Percentiles rank a stretch among this genome's conserved stretches.
phyloP scores from a whole-genome alignment of 1,284 basidiomycete genomes.

The Ustilago cynodontis region DNA sequence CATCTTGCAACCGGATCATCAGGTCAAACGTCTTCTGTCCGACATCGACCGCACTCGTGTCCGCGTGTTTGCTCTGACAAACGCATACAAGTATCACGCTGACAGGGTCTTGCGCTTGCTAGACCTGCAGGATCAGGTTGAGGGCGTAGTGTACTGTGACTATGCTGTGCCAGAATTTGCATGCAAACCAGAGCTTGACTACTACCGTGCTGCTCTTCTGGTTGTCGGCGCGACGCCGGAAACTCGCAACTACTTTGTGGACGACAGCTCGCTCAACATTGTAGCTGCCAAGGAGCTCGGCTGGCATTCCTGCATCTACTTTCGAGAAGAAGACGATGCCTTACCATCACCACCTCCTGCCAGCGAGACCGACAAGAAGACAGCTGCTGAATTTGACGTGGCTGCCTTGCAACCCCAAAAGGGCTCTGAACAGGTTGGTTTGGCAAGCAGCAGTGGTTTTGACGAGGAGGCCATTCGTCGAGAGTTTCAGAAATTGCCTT shows the following conservation, averaged over 20 bases:
- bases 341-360: constrained; percentile 10
- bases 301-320: constrained; percentile 64
- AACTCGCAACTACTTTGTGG: constrained; percentile 63
- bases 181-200: constrained; percentile 81
- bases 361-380: constrained; percentile 22
- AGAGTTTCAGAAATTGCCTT: constrained; percentile 45
- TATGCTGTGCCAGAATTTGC: constrained; percentile 78
- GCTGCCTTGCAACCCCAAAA: constrained; percentile 15
- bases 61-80: constrained; percentile 72
- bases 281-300: constrained; percentile 61
- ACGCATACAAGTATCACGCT: constrained; percentile 78
- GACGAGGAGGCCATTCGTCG: constrained; percentile 47
- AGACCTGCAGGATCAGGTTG: constrained; percentile 80
- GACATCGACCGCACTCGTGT: constrained; percentile 83
- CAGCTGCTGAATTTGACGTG: constrained; percentile 31
- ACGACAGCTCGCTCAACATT: constrained; percentile 66
- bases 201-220: constrained; percentile 57
- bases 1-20: constrained; percentile 79
- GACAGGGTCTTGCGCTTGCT: constrained; percentile 82
- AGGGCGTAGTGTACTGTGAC: constrained; percentile 85
- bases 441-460: constrained; percentile 20
- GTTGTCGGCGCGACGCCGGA: constrained; percentile 38
- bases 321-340: constrained; percentile 52
- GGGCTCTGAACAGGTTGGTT: not conserved
- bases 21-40: constrained; percentile 78